Percentiles rank a stretch among this genome's conserved stretches.
phyloP scores from a whole-genome alignment of 805 yeast genomes.

The Suhomyces sp. region DNA sequence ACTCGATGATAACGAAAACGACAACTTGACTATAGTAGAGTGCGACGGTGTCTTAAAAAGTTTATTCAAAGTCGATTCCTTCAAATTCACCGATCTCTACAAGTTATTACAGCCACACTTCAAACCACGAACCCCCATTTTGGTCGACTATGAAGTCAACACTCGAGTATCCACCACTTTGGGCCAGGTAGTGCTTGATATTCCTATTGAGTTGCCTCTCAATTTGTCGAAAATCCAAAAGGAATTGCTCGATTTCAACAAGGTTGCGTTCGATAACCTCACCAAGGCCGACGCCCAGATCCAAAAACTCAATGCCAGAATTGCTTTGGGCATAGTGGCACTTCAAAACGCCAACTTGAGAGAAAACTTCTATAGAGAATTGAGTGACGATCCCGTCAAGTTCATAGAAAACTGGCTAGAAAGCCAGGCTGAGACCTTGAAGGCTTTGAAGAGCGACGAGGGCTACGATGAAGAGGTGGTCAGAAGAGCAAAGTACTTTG shows the following conservation, averaged over 20 bases:
- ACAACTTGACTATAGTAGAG: conserved; percentile 32
- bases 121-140: conserved; percentile 79
- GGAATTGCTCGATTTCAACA: conserved; percentile 35
- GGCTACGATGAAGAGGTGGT: conserved; percentile 86
- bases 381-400: conserved; percentile 73
- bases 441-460: conserved; percentile 84
- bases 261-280: conserved; percentile 41
- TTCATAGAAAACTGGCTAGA: conserved; percentile 73
- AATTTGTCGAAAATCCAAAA: conserved; percentile 34
- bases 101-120: conserved; percentile 66
- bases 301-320: conserved; percentile 40
- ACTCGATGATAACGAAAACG: conserved; percentile 12
- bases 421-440: conserved; percentile 79
- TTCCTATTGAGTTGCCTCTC: conserved; percentile 46
- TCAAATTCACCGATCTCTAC: conserved; percentile 69
- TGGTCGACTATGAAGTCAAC: conserved; percentile 67
- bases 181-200: conserved; percentile 78
- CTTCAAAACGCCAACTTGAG: conserved; percentile 58
- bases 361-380: conserved; percentile 71
- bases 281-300: conserved; percentile 43
- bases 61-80: conserved; percentile 48
- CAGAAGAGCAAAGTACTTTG: conserved; percentile 75
- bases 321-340: conserved; percentile 50
- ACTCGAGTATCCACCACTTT: conserved; percentile 75
- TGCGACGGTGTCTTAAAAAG: conserved; percentile 45